These are phyloP conservation scores for Kwoniella dendrophila DNA, from an alignment of 768 basidiomycete genomes.

Conservation along the genomic window DNA sequence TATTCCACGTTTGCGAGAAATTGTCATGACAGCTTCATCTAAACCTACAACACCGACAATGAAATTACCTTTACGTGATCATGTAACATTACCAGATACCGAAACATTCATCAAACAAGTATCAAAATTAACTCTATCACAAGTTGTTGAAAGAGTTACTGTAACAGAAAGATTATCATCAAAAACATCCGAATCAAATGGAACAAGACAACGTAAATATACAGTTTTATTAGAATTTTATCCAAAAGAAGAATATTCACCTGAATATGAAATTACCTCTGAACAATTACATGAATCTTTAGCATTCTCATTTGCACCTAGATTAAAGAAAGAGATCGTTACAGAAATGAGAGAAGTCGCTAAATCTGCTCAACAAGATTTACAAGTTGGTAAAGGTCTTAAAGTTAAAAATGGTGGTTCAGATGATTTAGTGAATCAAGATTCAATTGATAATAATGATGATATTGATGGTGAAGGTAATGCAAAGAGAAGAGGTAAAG, in stretches of 20 bases:
- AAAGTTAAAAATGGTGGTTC: slow-evolving; percentile 45
- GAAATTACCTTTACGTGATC: slow-evolving; percentile 72
- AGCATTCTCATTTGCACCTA: slow-evolving; percentile 71
- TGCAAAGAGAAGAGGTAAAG: slow-evolving; percentile 56
- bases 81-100: slow-evolving; percentile 63
- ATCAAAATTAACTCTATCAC: slow-evolving; percentile 79
- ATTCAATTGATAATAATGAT: too few relatives aligned
- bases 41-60: slow-evolving; percentile 98
- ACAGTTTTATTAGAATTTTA: slow-evolving; percentile 80
- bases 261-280: slow-evolving; percentile 77
- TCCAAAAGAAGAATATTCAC: slow-evolving; percentile 76
- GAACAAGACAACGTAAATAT: slow-evolving; percentile 75
- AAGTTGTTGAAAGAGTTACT: slow-evolving; percentile 77
- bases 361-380: slow-evolving; percentile 73
- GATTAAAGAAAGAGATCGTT: slow-evolving; percentile 81
- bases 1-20: slow-evolving; percentile 97
- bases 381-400: slow-evolving; percentile 70
- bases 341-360: slow-evolving; percentile 83
- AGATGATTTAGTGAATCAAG: too few relatives aligned
- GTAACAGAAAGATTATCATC: slow-evolving; percentile 74
- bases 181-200: slow-evolving; percentile 60
- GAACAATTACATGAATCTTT: slow-evolving; percentile 74
- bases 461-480: slow-evolving; percentile 15
- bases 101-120: slow-evolving; percentile 84
- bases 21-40: slow-evolving; percentile 96